phyloP scores from a whole-genome alignment of 2,329 filamentous ascomycete species.

The Fusarium torreyae region DNA sequence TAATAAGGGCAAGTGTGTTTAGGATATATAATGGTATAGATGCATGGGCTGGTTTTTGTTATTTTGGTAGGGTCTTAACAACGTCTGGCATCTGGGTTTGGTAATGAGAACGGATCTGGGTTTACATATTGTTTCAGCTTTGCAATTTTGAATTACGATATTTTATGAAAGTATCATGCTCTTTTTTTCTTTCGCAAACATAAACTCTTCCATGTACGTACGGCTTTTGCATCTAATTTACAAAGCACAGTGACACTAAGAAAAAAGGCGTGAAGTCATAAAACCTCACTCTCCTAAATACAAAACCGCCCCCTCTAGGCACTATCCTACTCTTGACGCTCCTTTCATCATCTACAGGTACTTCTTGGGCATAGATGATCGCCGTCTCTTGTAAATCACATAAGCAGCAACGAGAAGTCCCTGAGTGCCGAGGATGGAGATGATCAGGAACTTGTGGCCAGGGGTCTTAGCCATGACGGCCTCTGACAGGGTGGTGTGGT shows the following conservation, averaged over 20 bases:
- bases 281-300: constrained; percentile 34
- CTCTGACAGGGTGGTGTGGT: constrained; percentile 65
- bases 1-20: constrained; percentile 4
- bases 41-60: neutral
- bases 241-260: constrained; percentile 31
- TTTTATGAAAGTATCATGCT: constrained; percentile 41
- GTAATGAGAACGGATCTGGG: constrained; percentile 17
- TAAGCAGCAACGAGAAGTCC: constrained; percentile 78
- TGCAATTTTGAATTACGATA: constrained; percentile 14
- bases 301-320: constrained; percentile 2
- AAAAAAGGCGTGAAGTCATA: constrained; percentile 25
- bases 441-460: constrained; percentile 70
- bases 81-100: neutral
- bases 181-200: constrained; percentile 37
- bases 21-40: constrained; percentile 13
- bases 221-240: constrained; percentile 42
- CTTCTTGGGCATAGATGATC: constrained; percentile 87
- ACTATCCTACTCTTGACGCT: constrained; percentile 17
- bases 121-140: neutral
- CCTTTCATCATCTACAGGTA: constrained; percentile 72
- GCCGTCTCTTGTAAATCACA: constrained; percentile 83
- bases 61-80: neutral
- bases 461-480: constrained; percentile 65
- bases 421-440: constrained; percentile 82
- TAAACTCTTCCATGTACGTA: constrained; percentile 38